These are phyloP conservation scores for Exsudoporus floridanus DNA, from an alignment of 1,284 basidiomycete genomes.

Conservation along the genomic window DNA sequence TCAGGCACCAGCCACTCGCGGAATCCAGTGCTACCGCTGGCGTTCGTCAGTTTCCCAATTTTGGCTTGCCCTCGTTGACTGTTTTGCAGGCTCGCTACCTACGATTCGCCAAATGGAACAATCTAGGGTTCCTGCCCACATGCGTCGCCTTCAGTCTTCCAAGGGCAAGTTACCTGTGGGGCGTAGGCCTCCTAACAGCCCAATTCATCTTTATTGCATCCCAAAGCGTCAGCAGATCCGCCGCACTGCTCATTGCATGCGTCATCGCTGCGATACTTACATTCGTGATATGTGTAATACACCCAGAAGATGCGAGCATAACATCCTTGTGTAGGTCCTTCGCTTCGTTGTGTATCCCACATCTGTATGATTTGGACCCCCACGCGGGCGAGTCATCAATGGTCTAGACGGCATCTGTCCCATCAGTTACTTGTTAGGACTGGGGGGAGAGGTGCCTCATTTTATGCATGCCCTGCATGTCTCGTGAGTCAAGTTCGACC, in stretches of 20 bases:
- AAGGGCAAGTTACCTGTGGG: constrained; percentile 30
- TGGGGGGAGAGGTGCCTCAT: constrained; percentile 16
- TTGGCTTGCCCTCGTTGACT: not conserved
- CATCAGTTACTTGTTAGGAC: not conserved
- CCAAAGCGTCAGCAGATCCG: constrained; percentile 10
- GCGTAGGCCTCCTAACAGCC: constrained; percentile 19
- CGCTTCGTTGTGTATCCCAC: constrained; percentile 9
- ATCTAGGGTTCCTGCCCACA: constrained; percentile 24
- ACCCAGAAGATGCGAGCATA: constrained; percentile 19
- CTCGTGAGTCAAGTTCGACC: not conserved
- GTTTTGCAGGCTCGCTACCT: constrained; percentile 28
- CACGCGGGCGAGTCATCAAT: constrained; percentile 1
- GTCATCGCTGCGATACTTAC: constrained; percentile 16
- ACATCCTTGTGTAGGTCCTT: constrained; percentile 1
- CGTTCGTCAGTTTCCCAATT: constrained; percentile 15
- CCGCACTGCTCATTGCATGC: constrained; percentile 12
- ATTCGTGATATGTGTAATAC: constrained; percentile 15
- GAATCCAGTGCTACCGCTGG: constrained; percentile 26
- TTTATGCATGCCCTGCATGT: not conserved
- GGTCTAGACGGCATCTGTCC: constrained; percentile 20
- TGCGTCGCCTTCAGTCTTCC: constrained; percentile 33
- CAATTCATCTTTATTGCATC: constrained; percentile 27
- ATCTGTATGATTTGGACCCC: constrained; percentile 2
- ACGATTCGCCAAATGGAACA: constrained; percentile 15
- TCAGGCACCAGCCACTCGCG: constrained; percentile 25